These are phyloP conservation scores for Pichia kudriavzevii DNA, from an alignment of 1,139 yeast species.

Conservation along the genomic window DNA sequence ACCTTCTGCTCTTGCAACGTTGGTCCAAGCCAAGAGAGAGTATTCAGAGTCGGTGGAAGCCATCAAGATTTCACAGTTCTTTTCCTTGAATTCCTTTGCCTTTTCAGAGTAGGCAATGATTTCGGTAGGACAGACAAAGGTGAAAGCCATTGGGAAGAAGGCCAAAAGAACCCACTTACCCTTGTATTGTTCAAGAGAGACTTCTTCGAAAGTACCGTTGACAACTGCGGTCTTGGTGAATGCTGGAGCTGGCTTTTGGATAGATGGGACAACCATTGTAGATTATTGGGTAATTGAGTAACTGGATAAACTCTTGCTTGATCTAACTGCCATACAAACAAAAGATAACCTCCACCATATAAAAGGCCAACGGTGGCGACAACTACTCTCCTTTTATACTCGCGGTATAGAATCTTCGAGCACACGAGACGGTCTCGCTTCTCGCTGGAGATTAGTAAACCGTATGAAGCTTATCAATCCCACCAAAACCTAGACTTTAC, in stretches of 20 bases:
- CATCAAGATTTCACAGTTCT: slow-evolving; percentile 82
- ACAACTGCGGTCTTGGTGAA: slow-evolving; percentile 96
- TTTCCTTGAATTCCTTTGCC: slow-evolving; percentile 76
- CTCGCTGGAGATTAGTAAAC: too few relatives aligned
- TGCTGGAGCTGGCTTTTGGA: slow-evolving; percentile 92
- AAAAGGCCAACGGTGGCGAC: too few relatives aligned
- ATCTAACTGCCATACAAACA: too few relatives aligned
- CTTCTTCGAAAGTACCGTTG: slow-evolving; percentile 91
- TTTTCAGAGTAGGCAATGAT: slow-evolving; percentile 98
- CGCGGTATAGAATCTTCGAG: too few relatives aligned
- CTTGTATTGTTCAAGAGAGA: slow-evolving; percentile 87
- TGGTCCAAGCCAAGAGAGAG: slow-evolving; percentile 97
- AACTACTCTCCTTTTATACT: too few relatives aligned
- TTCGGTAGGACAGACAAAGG: slow-evolving; percentile 98
- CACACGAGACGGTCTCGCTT: too few relatives aligned
- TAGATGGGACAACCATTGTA: slow-evolving; percentile 67
- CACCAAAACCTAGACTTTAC: too few relatives aligned
- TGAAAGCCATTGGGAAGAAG: slow-evolving; percentile 97
- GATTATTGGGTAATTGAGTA: too few relatives aligned
- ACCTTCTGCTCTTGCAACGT: slow-evolving; percentile 93
- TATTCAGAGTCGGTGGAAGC: slow-evolving; percentile 98
- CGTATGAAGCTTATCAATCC: too few relatives aligned
- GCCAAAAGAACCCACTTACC: slow-evolving; percentile 97
- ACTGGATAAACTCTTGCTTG: too few relatives aligned
- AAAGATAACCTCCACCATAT: too few relatives aligned